These are phyloP conservation scores for Otatea glauca DNA, from an alignment of 176 grass and related monocot genomes.

Conservation along the genomic window DNA sequence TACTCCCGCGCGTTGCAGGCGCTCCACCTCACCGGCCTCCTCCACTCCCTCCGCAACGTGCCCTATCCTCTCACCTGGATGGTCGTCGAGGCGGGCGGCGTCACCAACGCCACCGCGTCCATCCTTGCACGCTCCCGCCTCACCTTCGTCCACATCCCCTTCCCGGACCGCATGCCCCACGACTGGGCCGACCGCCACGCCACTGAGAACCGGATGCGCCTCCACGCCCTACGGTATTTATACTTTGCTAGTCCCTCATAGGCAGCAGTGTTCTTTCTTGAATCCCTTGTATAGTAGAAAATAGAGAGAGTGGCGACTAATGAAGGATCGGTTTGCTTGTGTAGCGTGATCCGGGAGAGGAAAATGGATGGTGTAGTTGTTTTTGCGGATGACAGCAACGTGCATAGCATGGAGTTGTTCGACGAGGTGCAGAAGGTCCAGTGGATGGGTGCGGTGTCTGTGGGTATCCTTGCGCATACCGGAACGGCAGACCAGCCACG, in stretches of 20 bases:
- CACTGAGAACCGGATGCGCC: slow-evolving; percentile 80
- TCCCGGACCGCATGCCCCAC: slow-evolving; percentile 70
- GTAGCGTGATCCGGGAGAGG: slow-evolving; percentile 82
- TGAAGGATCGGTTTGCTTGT: slow-evolving; percentile 27
- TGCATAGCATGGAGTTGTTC: slow-evolving; percentile 96
- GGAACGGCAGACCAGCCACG: slow-evolving; percentile 45
- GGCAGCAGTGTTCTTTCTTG: neutral
- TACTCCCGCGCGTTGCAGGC: slow-evolving; percentile 84
- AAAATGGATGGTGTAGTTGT: slow-evolving; percentile 88
- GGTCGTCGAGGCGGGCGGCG: slow-evolving; percentile 84
- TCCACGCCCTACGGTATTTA: slow-evolving; percentile 70
- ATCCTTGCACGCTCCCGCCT: slow-evolving; percentile 62
- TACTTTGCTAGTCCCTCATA: slow-evolving; percentile 18
- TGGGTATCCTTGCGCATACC: slow-evolving; percentile 83
- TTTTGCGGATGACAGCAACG: slow-evolving; percentile 95
- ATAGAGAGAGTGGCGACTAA: neutral
- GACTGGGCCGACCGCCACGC: slow-evolving; percentile 77
- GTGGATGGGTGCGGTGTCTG: slow-evolving; percentile 85
- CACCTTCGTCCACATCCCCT: slow-evolving; percentile 77
- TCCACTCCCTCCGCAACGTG: slow-evolving; percentile 78
- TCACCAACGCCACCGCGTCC: slow-evolving; percentile 71
- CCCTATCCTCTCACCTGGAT: slow-evolving; percentile 89
- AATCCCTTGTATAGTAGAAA: neutral
- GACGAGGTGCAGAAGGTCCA: slow-evolving; percentile 97
- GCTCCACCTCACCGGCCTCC: slow-evolving; percentile 82